Percentiles rank a stretch among this genome's conserved stretches.
phyloP scores from a whole-genome alignment of 2,329 filamentous ascomycete genomes.

The Colletotrichum filicis region DNA sequence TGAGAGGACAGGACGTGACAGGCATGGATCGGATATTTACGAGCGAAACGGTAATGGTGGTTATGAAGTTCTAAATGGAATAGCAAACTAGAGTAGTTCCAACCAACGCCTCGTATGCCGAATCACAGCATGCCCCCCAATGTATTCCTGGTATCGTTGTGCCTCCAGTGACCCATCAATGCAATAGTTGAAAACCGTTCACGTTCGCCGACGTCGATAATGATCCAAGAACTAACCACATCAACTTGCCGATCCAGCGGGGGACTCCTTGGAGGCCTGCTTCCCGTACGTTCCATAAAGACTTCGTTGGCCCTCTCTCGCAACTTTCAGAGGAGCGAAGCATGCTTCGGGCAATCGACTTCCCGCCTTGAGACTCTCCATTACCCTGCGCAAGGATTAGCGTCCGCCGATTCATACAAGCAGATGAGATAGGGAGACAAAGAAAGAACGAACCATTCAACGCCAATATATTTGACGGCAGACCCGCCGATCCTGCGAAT shows the following conservation, averaged over 20 bases:
- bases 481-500: constrained; percentile 74
- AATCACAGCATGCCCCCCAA: background rate
- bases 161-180: background rate
- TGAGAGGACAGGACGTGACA: no score
- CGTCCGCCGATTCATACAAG: background rate
- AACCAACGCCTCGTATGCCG: constrained; percentile 17
- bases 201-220: background rate
- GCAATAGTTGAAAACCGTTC: background rate
- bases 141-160: constrained; percentile 14
- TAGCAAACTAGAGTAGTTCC: background rate
- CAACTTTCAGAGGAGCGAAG: constrained; percentile 74
- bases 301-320: constrained; percentile 70
- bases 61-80: background rate
- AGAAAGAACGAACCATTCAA: constrained; percentile 73
- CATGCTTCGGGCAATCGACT: constrained; percentile 79
- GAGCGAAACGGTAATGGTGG: background rate
- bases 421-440: constrained; percentile 18
- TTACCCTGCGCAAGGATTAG: constrained; percentile 63
- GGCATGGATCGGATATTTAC: background rate
- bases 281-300: constrained; percentile 63
- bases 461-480: constrained; percentile 81
- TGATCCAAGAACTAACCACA: background rate
- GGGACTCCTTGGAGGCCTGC: background rate
- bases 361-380: constrained; percentile 84
- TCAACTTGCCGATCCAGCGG: background rate